Percentiles rank a stretch among this genome's conserved stretches.
Conservation (phyloP, 768 basidiomycete genomes). For the Panellus pusillus region DNA sequence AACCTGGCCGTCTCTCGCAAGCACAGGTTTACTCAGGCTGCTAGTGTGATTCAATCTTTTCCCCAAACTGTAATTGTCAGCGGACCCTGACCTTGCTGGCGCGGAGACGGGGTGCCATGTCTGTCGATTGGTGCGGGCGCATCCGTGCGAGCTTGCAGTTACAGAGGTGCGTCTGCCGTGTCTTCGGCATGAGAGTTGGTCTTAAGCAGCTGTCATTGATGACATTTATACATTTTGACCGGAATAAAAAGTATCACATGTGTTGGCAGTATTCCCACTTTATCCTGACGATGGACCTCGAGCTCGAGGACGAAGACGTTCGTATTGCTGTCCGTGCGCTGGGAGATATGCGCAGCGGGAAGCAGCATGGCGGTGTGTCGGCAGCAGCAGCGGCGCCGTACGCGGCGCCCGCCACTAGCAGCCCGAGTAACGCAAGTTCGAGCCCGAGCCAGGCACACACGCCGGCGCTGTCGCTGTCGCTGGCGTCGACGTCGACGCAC, state of each 20-base stretch:
- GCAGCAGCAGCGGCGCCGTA: constrained; percentile 14
- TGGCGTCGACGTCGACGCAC: constrained; percentile 14
- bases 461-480: constrained; percentile 13
- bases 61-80: no score
- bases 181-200: no score
- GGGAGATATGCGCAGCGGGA: constrained; percentile 71
- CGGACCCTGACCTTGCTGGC: no score
- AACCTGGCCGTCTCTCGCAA: no score
- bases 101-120: no score
- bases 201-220: no score
- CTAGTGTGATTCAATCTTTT: no score
- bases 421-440: constrained; percentile 12
- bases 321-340: constrained; percentile 77
- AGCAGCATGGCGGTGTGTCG: constrained; percentile 15
- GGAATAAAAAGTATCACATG: no score
- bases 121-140: no score
- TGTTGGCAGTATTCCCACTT: not conserved
- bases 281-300: constrained; percentile 26
- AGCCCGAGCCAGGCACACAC: constrained; percentile 24
- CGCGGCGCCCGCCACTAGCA: not conserved
- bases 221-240: no score
- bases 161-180: not conserved
- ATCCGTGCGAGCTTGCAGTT: no score
- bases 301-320: constrained; percentile 71
- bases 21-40: no score